Evolutionary conservation across 139 green algal genomes (phyloP).

Genomic region (Micromonas commoda): DNA sequence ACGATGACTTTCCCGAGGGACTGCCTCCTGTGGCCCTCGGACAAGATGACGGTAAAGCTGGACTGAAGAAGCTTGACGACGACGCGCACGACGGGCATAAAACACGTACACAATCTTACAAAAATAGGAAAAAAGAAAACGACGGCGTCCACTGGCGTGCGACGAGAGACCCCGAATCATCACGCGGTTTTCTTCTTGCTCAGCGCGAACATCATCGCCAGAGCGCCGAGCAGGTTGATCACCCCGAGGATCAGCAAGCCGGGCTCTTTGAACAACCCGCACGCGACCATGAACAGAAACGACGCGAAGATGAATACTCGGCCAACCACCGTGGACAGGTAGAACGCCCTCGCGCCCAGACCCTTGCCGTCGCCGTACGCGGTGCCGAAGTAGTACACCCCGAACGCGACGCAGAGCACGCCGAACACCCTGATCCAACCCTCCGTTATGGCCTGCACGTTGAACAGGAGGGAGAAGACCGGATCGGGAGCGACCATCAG

Average conservation of each 20-base stretch:
- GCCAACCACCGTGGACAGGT: constrained; percentile 27
- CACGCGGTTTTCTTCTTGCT: no score
- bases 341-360: constrained; percentile 20
- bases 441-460: constrained; percentile 26
- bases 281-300: constrained; percentile 25
- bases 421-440: constrained; percentile 40
- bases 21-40: not conserved
- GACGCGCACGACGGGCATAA: not conserved
- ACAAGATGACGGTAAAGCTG: not conserved
- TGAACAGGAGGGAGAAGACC: constrained; percentile 37
- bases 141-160: no score
- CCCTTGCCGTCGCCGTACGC: constrained; percentile 27
- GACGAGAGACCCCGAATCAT: no score
- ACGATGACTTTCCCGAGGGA: not conserved
- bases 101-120: no score
- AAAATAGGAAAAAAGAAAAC: no score
- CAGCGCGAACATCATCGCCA: no score
- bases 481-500: constrained; percentile 17
- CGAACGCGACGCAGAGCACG: constrained; percentile 29
- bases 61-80: not conserved
- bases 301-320: constrained; percentile 29
- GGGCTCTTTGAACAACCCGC: not conserved
- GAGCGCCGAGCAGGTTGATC: constrained; percentile 25
- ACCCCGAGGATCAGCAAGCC: constrained; percentile 27
- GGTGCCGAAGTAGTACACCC: constrained; percentile 32